phyloP scores from a whole-genome alignment of 208 protist species.

The Leishmania aethiopica region DNA sequence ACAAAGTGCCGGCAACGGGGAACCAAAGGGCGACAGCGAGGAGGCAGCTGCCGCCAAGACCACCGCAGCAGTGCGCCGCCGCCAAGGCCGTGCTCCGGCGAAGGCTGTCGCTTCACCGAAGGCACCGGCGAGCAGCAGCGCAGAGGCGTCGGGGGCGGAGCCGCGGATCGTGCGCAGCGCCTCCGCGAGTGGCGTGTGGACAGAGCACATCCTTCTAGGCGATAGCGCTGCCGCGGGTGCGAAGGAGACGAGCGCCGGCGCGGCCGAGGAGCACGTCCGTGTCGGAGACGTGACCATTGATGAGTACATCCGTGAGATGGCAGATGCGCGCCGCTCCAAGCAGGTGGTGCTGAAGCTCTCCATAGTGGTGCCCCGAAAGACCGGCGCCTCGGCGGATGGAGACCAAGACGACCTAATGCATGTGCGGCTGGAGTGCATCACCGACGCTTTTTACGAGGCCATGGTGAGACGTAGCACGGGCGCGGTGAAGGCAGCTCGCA shows the following conservation, averaged over 20 bases:
- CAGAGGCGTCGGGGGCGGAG: background rate
- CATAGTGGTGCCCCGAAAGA: constrained; percentile 1
- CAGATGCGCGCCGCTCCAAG: constrained; percentile 13
- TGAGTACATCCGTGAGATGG: constrained; percentile 11
- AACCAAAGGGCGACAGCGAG: constrained; percentile 3
- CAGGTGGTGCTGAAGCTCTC: constrained; percentile 18
- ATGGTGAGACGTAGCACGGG: constrained; percentile 4
- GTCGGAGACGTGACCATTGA: constrained; percentile 13
- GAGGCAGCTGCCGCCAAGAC: background rate
- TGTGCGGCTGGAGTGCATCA: constrained; percentile 43
- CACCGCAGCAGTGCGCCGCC: background rate
- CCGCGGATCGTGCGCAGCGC: background rate
- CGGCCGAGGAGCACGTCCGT: constrained; percentile 12
- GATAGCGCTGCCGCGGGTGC: background rate
- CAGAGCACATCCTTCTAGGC: constrained; percentile 15
- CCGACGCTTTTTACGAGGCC: constrained; percentile 25
- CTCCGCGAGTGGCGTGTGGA: constrained; percentile 17
- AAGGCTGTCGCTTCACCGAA: background rate
- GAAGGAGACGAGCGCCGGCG: background rate
- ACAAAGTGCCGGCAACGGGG: background rate
- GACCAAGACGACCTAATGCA: background rate
- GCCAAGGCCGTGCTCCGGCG: background rate
- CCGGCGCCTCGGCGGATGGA: background rate
- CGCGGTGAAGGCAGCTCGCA: constrained; percentile 21
- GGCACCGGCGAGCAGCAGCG: background rate